phyloP scores from a whole-genome alignment of 768 basidiomycete species.

The Leccinellum luteum region DNA sequence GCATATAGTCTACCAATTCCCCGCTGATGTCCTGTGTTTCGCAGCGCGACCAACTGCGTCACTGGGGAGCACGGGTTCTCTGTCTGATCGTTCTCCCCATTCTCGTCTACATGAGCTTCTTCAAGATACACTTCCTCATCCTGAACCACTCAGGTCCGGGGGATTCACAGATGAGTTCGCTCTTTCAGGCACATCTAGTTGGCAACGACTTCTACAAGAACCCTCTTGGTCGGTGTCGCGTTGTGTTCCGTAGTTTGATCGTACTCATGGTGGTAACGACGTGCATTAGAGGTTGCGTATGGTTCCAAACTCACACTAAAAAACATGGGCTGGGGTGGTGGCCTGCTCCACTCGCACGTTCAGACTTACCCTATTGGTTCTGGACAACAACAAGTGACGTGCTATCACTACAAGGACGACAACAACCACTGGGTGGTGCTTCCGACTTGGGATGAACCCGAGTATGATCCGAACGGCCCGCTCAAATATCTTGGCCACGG shows the following conservation, averaged over 20 bases:
- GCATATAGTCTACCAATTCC: constrained; percentile 3
- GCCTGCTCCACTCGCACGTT: constrained; percentile 94
- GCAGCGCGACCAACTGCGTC: constrained; percentile 82
- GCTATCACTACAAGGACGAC: constrained; percentile 98
- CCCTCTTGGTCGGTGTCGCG: constrained; percentile 64
- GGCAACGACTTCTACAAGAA: constrained; percentile 94
- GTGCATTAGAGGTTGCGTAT: constrained; percentile 68
- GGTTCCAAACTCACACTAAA: constrained; percentile 93
- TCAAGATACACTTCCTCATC: constrained; percentile 96
- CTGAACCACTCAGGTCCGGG: constrained; percentile 94
- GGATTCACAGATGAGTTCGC: constrained; percentile 97
- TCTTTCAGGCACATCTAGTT: constrained; percentile 94
- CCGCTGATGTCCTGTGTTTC: constrained; percentile 1
- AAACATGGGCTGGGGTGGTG: constrained; percentile 98
- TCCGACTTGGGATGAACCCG: constrained; percentile 76
- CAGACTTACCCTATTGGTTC: constrained; percentile 93
- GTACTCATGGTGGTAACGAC: not conserved
- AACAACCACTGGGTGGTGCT: constrained; percentile 91
- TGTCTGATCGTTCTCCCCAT: constrained; percentile 90
- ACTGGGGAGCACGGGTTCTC: constrained; percentile 84
- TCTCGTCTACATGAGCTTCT: constrained; percentile 88
- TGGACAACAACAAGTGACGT: constrained; percentile 93
- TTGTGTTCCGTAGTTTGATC: not conserved
- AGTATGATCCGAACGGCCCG: constrained; percentile 60
- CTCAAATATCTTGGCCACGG: constrained; percentile 73